Base-by-base conservation (phyloP, 805 yeast genomes). In the Metschnikowia orientalis region DNA sequence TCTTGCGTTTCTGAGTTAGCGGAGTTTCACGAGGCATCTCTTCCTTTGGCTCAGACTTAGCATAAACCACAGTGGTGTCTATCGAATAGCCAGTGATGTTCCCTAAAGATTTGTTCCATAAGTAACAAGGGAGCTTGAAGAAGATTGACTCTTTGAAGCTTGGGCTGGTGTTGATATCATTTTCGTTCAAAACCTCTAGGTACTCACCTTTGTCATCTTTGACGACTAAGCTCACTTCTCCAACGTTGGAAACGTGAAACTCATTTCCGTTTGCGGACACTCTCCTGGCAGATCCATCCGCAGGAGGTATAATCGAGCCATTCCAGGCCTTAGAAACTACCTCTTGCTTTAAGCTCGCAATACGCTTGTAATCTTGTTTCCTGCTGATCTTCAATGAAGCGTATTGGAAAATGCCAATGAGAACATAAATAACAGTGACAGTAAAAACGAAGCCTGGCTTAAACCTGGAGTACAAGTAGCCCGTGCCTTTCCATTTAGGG, bases 401-500 rank as follows among this genome's bases (percentile, higher is more conserved):
- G 46, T 62, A 80, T 47, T 87, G 95, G 26, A 79, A 73, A 1
- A 59, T 49, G 20, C 81, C 69, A 17, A 74, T 60, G 8, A 81
- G 43, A 1, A 75, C 21, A 34, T 65, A 74, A 18, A 85, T 50
- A 20, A 81, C 63, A 3, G 62, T 45, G 2, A 79, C 23, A 0
- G 83, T 74, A 30, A 77, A 53, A 8, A 69, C 45, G 19, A 73
- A 53, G 23, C 81, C 81, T 14, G 88, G 96, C 50, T 81, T 73
- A 69, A 69, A 87, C 56, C 79, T 71, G 51, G 75, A 54, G 54
- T 81, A 75, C 42, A 67, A 67, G 65, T 82, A 75, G 33, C 76
- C 85, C 13, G 77, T 69, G 10, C 79, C 85, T 37, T 78, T 77
- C 73, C 83, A 86, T 41, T 71, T 68, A 5, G 98, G 97, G 60